A percentile compares a stretch with the other conserved stretches of the same genome.
Conservation (phyloP, 805 yeast genomes). For the Yamadazyma sp. region DNA sequence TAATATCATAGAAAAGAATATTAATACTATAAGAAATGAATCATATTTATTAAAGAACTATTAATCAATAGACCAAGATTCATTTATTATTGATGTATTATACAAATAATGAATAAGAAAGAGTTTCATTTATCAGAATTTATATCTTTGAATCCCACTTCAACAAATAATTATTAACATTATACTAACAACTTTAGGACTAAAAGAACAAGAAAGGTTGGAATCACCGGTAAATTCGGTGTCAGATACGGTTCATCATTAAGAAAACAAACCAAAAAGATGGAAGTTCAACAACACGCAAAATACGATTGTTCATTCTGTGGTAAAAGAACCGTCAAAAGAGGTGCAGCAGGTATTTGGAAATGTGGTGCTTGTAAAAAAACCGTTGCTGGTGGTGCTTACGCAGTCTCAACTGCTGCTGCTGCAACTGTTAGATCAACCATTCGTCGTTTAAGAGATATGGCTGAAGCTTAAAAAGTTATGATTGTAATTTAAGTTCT, state of each 20-base stretch:
- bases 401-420: conserved; percentile 98
- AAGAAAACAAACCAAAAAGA: conserved; percentile 99
- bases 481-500: conserved; percentile 22
- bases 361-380: conserved; percentile 89
- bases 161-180: too few species aligned
- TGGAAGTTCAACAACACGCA: conserved; percentile 98
- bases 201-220: conserved; percentile 99
- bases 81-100: too few species aligned
- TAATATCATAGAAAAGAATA: too few species aligned
- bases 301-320: conserved; percentile 99
- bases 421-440: conserved; percentile 99
- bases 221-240: conserved; percentile 99
- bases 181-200: conserved; percentile 69
- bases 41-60: too few species aligned
- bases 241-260: conserved; percentile 99
- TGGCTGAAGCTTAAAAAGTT: conserved; percentile 90
- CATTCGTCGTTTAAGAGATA: conserved; percentile 99
- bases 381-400: conserved; percentile 99
- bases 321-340: conserved; percentile 97
- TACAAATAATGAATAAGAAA: too few species aligned
- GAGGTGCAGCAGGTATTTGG: conserved; percentile 99
- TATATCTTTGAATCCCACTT: too few species aligned
- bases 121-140: too few species aligned
- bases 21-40: too few species aligned
- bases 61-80: too few species aligned